Evolutionary conservation across 805 yeast genomes (phyloP), one percentile per base, ranked within the genome.

Genomic region (Jamesozyma gamospora): DNA sequence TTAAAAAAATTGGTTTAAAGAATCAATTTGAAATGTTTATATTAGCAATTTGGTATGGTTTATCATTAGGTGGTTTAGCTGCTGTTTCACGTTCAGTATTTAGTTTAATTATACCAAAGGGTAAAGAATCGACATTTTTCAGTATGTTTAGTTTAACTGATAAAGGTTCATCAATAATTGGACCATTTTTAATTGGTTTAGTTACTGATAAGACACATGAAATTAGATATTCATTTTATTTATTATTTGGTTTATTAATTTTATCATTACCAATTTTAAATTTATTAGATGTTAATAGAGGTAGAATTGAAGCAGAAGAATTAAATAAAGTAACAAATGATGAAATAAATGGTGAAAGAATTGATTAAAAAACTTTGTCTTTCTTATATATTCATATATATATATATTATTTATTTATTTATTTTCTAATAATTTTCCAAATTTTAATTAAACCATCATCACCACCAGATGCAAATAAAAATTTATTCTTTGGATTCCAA

Each of bases 391-490:
- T 29, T n/a, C n/a, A 27, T 27, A 27, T 11, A 27, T 27, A 27
- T 21, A 21, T 21, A 8, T 21, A 6, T 21, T 6, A 21, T 21
- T 21, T 21, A 21, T 7, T 27, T 11, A 27, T 12, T 32, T 38
- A 41, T 13, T 46, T 47, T 45, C 52, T 64, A 50, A 58, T 37
- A 1, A 59, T 55, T n/a, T 74, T 78, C 87, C 86, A 82, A 6
- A 85, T 69, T 41, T 77, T 75, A 3, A 85, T 79, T 8, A 69
- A 60, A 15, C 73, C 70, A 56, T 88, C 96, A 58, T 87, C 96
- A 13, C 94, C 85, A 30, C 86, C 87, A 16, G 90, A 78, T 6
- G 86, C 92, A 74, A 88, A 79, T 60, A 79, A 62, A 11, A 58
- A 51, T 37, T 63, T 60, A 30, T 61, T 48, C 1, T 45, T 50